Percentiles rank a stretch among this genome's conserved stretches.
Evolutionary conservation across 2,329 filamentous ascomycete genomes (phyloP).

Genomic region (Cordyceps tenuipes): DNA sequence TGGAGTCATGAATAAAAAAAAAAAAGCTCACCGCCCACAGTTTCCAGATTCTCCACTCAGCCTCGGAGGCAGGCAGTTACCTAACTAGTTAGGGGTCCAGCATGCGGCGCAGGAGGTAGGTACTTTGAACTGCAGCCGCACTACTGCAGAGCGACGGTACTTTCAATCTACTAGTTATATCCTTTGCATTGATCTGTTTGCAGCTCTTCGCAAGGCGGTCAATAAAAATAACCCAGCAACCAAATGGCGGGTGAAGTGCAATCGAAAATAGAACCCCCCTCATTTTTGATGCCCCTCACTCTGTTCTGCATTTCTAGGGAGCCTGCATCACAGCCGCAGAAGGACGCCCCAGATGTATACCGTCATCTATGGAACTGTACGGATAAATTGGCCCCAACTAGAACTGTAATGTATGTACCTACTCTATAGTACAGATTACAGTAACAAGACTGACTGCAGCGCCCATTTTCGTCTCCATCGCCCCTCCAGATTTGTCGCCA

Average conservation of each 20-base stretch:
- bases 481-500: slow-evolving; percentile 1
- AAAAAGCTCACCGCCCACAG: slow-evolving; percentile 13
- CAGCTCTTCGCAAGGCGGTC: not conserved
- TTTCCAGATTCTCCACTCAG: slow-evolving; percentile 3
- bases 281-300: not conserved
- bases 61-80: not conserved
- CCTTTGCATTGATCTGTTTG: not conserved
- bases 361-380: too few relatives aligned
- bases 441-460: not conserved
- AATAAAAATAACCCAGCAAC: not conserved
- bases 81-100: not conserved
- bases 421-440: too few relatives aligned
- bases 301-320: not conserved
- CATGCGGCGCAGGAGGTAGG: not conserved
- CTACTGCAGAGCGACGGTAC: not conserved
- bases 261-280: not conserved
- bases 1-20: slow-evolving; percentile 12
- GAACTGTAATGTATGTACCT: too few relatives aligned
- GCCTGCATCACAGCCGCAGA: not conserved
- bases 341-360: too few relatives aligned
- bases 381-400: too few relatives aligned
- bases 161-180: not conserved
- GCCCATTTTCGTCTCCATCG: not conserved
- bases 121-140: not conserved
- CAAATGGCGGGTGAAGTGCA: too few relatives aligned